These are phyloP conservation scores for Pichia pseudocactophila DNA, from an alignment of 805 yeast species.

Conservation along the genomic window DNA sequence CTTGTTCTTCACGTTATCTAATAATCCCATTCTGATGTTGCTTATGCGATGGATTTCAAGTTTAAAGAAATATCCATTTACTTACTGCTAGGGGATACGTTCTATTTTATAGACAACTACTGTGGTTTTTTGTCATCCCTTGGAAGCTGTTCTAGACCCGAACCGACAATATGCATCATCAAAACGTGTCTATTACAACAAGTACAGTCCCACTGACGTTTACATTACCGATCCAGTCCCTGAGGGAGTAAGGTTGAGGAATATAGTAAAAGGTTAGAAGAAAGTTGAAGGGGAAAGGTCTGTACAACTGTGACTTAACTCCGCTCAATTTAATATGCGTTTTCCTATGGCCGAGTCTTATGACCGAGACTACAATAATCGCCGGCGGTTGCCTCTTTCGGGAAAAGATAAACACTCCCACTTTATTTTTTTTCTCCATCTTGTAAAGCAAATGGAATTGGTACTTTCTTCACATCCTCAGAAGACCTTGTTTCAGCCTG, in stretches of 20 bases:
- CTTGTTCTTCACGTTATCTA: background rate
- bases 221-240: background rate
- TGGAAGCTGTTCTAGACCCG: background rate
- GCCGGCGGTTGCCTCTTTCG: slow-evolving; percentile 3
- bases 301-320: background rate
- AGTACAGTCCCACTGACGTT: background rate
- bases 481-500: too few species aligned
- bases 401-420: background rate
- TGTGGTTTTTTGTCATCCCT: background rate
- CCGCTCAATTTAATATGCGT: background rate
- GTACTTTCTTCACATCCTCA: too few species aligned
- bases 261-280: too few species aligned
- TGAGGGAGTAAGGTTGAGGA: too few species aligned
- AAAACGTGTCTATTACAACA: background rate
- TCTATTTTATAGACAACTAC: background rate
- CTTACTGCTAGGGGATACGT: too few species aligned
- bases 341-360: too few species aligned
- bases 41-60: too few species aligned
- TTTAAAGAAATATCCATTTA: too few species aligned
- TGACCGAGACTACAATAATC: too few species aligned
- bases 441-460: too few species aligned
- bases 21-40: slow-evolving; percentile 14
- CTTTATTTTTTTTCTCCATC: background rate
- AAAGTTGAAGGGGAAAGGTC: too few species aligned
- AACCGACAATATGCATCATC: background rate